Evolutionary conservation across 768 basidiomycete species (phyloP).

Genomic region (Crassisporium funariophilum): DNA sequence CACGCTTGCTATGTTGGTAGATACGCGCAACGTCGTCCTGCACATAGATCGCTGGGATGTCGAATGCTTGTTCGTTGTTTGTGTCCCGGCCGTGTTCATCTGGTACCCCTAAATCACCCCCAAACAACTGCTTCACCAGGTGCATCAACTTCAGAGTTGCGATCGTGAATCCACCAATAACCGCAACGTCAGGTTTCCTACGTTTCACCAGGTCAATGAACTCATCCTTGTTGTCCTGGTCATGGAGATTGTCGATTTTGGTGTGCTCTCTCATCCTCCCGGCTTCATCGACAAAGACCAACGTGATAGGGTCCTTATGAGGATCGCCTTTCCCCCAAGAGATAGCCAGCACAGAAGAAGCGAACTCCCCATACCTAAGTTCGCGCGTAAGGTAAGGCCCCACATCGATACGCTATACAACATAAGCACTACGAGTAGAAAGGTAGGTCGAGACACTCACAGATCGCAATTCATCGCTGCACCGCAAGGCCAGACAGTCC

Average conservation of each 20-base stretch:
- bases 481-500: conserved; percentile 72
- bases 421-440: conserved; percentile 7
- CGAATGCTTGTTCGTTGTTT: conserved; percentile 46
- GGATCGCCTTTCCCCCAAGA: conserved; percentile 97
- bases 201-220: conserved; percentile 83
- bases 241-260: conserved; percentile 85
- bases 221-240: conserved; percentile 65
- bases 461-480: conserved; percentile 66
- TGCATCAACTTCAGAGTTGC: conserved; percentile 72
- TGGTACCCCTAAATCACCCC: conserved; percentile 25
- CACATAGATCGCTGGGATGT: conserved; percentile 80
- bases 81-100: conserved; percentile 31
- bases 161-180: conserved; percentile 86
- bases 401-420: conserved; percentile 73
- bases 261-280: conserved; percentile 91
- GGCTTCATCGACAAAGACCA: conserved; percentile 85
- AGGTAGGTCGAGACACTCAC: conserved; percentile 43
- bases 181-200: conserved; percentile 85
- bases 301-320: conserved; percentile 82
- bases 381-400: conserved; percentile 68
- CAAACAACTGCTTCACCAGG: conserved; percentile 59
- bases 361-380: conserved; percentile 68
- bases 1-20: conserved; percentile 89
- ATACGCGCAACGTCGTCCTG: conserved; percentile 92
- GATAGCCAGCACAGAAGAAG: conserved; percentile 82